Base-by-base conservation (phyloP, 2,329 filamentous ascomycete species). In the Fusarium agapanthi region DNA sequence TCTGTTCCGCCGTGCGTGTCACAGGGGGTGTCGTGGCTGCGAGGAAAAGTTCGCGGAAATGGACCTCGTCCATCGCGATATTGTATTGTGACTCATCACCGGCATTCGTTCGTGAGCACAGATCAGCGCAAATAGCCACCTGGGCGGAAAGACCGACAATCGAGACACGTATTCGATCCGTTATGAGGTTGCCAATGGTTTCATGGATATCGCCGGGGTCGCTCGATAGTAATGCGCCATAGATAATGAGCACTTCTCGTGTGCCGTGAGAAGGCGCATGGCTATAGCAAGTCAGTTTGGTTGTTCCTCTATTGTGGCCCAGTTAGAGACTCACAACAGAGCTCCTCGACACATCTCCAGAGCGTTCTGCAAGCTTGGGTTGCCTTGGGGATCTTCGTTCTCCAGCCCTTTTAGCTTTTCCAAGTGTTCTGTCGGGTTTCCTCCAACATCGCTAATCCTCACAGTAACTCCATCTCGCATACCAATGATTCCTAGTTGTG, bases 121-220 rank as follows among this genome's bases (percentile, higher is more conserved):
- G 89, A 80, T 98, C 95, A 32, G 91, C 90, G 84, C 96, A 98
- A 73, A 99, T 95, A 78, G 94, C 93, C 28, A 99, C 91, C 75
- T 97, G 93, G 3, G 95, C 96, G 11, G 95, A 93, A 44, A 99
- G 89, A 2, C 96, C 96, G 61, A 99, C 93, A 59, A 99, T 90
- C 45, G 92, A 92, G 16, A 98, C 94, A 22, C 94, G 91, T 76
- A 99, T 95, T 64, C 92, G 91, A 82, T 98, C 95, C 72, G 88
- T 86, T 44, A 97, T 89, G 35, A 98, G 92, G 40, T 89, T 88
- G 55, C 87, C 86, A 78, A 98, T 94, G 1, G 95, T 98, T 75
- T 95, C 90, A 83, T 97, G 94, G 66, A 99, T 98, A 81, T 99
- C 96, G 67, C 95, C 95, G 0, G 96, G 96, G 78, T 99, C 96